phyloP scores from a whole-genome alignment of 1,139 yeast species.

The Geotrichum europaeum region DNA sequence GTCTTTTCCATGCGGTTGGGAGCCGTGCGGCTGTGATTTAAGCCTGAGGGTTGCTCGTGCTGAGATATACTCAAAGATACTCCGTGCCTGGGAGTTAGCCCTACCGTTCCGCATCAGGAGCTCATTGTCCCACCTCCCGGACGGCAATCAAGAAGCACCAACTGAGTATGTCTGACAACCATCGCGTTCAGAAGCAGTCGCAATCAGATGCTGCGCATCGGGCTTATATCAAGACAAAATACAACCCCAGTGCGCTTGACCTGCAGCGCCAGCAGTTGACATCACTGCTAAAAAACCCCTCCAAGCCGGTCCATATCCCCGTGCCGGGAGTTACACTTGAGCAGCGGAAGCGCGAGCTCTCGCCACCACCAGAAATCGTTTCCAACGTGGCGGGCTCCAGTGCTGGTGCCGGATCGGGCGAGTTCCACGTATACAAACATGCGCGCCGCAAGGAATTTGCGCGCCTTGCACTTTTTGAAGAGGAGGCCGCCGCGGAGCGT shows the following conservation, averaged over 20 bases:
- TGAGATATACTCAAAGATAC: background rate
- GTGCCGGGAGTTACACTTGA: background rate
- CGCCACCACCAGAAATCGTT: slow-evolving; percentile 25
- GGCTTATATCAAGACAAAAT: slow-evolving; percentile 6
- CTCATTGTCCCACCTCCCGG: background rate
- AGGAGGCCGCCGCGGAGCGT: slow-evolving; percentile 24
- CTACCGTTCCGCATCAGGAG: background rate
- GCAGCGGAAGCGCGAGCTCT: slow-evolving; percentile 13
- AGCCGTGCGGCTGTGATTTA: background rate
- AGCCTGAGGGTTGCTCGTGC: background rate
- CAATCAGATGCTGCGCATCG: slow-evolving; percentile 6
- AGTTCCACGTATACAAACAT: slow-evolving; percentile 36
- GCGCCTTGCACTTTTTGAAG: slow-evolving; percentile 26
- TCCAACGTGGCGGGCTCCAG: slow-evolving; percentile 31
- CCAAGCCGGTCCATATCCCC: slow-evolving; percentile 19
- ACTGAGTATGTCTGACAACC: background rate
- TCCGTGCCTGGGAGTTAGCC: background rate
- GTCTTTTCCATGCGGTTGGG: background rate
- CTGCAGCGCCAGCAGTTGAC: slow-evolving; percentile 29
- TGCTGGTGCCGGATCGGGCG: slow-evolving; percentile 39
- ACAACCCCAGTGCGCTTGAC: slow-evolving; percentile 16
- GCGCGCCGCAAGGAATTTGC: slow-evolving; percentile 33
- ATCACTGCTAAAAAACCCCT: slow-evolving; percentile 23
- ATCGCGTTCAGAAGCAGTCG: slow-evolving; percentile 6
- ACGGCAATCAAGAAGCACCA: background rate